Evolutionary conservation across 2,329 filamentous ascomycete species (phyloP).

Genomic region (Sporothrix pseudoabietina): DNA sequence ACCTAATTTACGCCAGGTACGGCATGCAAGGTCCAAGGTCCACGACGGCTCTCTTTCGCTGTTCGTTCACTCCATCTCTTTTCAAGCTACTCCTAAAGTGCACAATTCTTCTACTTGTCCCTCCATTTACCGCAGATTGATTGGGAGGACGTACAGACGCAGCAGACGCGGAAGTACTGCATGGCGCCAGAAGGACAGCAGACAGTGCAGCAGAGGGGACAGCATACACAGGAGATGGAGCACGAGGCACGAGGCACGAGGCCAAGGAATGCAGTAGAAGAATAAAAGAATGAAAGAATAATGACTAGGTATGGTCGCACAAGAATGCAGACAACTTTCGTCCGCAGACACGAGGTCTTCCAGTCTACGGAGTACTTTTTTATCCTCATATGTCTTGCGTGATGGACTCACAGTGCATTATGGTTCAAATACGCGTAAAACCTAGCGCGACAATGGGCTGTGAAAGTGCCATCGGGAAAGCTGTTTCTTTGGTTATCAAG

Average conservation of each 20-base stretch:
- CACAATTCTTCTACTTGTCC: not conserved
- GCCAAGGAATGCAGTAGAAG: not conserved
- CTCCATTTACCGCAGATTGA: slow-evolving; percentile 13
- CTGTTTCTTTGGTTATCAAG: not conserved
- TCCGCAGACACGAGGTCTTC: not conserved
- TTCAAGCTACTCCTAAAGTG: not conserved
- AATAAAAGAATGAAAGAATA: not conserved
- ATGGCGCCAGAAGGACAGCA: slow-evolving; percentile 18
- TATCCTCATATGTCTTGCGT: not conserved
- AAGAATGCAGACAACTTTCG: not conserved
- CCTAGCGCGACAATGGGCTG: not conserved
- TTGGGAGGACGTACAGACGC: slow-evolving; percentile 2
- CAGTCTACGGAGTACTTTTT: too few species aligned
- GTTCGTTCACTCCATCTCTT: not conserved
- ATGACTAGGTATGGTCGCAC: not conserved
- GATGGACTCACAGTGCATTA: not conserved
- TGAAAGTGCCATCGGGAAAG: not conserved
- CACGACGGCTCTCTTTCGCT: not conserved
- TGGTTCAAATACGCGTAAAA: not conserved
- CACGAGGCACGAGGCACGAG: slow-evolving; percentile 6
- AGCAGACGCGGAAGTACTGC: slow-evolving; percentile 5
- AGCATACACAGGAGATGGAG: not conserved
- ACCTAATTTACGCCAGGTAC: not conserved
- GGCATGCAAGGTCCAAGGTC: slow-evolving; percentile 21
- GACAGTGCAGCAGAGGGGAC: slow-evolving; percentile 1